Evolutionary conservation across 768 basidiomycete genomes (phyloP).

Genomic region (Clathrus columnatus): DNA sequence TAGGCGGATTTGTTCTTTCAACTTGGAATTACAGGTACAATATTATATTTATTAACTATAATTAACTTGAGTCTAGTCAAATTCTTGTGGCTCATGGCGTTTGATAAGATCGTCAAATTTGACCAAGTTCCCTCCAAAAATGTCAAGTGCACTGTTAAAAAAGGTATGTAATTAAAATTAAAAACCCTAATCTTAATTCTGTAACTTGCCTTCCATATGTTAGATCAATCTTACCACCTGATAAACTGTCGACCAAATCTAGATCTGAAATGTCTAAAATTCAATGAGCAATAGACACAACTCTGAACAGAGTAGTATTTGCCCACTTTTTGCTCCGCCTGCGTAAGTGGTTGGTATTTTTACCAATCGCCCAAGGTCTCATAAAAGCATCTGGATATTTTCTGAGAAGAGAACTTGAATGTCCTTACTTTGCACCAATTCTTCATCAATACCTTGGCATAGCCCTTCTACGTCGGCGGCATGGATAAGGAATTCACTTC

Average conservation of each 20-base stretch:
- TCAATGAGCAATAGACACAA: background rate
- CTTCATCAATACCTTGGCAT: constrained; percentile 92
- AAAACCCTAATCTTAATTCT: background rate
- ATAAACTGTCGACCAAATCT: constrained; percentile 68
- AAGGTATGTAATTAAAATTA: background rate
- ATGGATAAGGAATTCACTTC: constrained; percentile 88
- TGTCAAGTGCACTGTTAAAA: constrained; percentile 10
- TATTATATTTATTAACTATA: too few relatives aligned
- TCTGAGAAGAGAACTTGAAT: background rate
- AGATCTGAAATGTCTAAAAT: constrained; percentile 69
- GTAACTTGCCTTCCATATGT: constrained; percentile 67
- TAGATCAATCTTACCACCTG: constrained; percentile 75
- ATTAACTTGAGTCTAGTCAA: too few relatives aligned
- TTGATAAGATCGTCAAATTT: constrained; percentile 11
- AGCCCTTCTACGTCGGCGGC: constrained; percentile 99
- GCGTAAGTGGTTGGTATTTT: constrained; percentile 92
- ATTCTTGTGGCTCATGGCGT: too few relatives aligned
- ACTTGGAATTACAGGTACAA: too few relatives aligned
- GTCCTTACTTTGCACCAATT: constrained; percentile 65
- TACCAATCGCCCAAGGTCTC: constrained; percentile 89
- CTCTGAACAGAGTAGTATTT: background rate
- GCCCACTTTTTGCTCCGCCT: constrained; percentile 82
- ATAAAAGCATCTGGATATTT: constrained; percentile 11
- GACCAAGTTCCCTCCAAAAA: constrained; percentile 12
- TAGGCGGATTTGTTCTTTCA: too few relatives aligned